A percentile compares a stretch with the other conserved stretches of the same genome.
phyloP scores from a whole-genome alignment of 495 filamentous ascomycete species.

The Penicillium coffeae region DNA sequence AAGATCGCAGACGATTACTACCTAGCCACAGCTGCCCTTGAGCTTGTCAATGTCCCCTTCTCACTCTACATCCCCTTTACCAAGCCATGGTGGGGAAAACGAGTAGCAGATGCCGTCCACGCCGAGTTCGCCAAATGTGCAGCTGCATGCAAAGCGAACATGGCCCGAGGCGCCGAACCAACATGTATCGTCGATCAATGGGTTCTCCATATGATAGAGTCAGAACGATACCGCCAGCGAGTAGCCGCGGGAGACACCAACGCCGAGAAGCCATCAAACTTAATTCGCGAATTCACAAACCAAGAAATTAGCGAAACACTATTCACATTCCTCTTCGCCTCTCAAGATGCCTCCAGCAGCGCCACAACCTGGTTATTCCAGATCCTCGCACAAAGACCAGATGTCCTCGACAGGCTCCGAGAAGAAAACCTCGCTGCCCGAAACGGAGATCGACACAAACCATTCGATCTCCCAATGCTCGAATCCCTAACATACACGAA shows the following conservation, averaged over 20 bases:
- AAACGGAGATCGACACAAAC: slow-evolving; percentile 63
- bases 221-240: slow-evolving; percentile 61
- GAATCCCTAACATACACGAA: slow-evolving; percentile 84
- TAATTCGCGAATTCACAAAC: slow-evolving; percentile 80
- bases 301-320: slow-evolving; percentile 87
- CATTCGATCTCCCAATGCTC: slow-evolving; percentile 72
- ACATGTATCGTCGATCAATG: slow-evolving; percentile 90
- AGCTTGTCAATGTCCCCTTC: slow-evolving; percentile 87
- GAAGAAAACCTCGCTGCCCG: slow-evolving; percentile 77
- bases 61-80: slow-evolving; percentile 88
- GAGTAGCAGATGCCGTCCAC: slow-evolving; percentile 78
- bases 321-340: slow-evolving; percentile 95
- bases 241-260: slow-evolving; percentile 62
- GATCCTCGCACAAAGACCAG: slow-evolving; percentile 81
- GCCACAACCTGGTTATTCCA: slow-evolving; percentile 92
- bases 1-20: slow-evolving; percentile 95
- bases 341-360: slow-evolving; percentile 89
- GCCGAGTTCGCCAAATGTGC: slow-evolving; percentile 82
- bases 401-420: slow-evolving; percentile 75
- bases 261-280: slow-evolving; percentile 66
- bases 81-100: slow-evolving; percentile 89
- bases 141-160: slow-evolving; percentile 79
- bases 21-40: slow-evolving; percentile 84
- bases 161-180: slow-evolving; percentile 74
- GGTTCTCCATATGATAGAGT: slow-evolving; percentile 80